Conservation (phyloP, 176 grass and related monocot species). For the Elymus sibiricus region DNA sequence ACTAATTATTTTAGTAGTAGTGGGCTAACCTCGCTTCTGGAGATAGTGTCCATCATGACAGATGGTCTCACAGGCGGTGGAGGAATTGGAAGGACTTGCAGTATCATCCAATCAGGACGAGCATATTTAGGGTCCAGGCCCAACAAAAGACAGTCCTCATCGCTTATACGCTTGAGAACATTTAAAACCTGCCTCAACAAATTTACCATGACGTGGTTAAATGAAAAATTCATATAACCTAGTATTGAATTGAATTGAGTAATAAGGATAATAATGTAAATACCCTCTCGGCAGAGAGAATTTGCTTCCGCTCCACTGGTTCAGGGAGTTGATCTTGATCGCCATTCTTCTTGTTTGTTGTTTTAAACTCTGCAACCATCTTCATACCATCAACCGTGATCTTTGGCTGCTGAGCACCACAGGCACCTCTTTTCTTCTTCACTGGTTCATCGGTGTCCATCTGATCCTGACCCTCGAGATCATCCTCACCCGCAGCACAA, state of each 20-base stretch:
- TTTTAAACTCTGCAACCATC: conserved; percentile 97
- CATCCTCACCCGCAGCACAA: conserved; percentile 70
- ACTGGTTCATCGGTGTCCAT: conserved; percentile 69
- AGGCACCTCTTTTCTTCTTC: conserved; percentile 90
- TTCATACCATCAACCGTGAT: conserved; percentile 99
- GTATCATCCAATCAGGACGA: conserved; percentile 98
- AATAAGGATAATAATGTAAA: neutral
- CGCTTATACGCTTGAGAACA: conserved; percentile 93
- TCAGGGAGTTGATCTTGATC: conserved; percentile 95
- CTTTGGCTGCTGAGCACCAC: conserved; percentile 95
- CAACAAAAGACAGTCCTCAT: conserved; percentile 88
- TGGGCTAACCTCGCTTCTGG: conserved; percentile 82
- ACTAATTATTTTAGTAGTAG: neutral
- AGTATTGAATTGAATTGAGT: neutral
- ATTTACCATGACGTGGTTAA: conserved; percentile 14
- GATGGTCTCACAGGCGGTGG: conserved; percentile 98
- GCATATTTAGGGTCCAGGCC: conserved; percentile 89
- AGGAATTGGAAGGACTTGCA: conserved; percentile 96
- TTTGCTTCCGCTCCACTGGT: conserved; percentile 91
- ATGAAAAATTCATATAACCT: neutral
- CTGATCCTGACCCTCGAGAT: conserved; percentile 75
- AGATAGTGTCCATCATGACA: conserved; percentile 99
- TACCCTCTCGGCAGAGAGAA: conserved; percentile 93
- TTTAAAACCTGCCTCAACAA: conserved; percentile 67
- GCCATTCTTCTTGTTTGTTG: conserved; percentile 79